Evolutionary conservation across 1,284 basidiomycete species (phyloP).

Genomic region (Leccinum solheimii): DNA sequence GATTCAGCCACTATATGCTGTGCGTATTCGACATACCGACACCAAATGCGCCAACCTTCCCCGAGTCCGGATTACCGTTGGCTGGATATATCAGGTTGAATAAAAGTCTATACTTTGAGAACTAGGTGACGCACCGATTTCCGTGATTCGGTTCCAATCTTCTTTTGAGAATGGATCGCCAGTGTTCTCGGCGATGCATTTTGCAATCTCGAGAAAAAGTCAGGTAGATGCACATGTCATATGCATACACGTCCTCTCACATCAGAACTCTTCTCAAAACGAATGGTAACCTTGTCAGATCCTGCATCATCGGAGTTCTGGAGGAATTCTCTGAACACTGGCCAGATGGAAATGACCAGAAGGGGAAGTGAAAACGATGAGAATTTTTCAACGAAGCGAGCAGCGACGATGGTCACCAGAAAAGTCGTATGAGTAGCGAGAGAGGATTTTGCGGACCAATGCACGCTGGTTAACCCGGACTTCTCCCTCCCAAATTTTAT

Average conservation of each 20-base stretch:
- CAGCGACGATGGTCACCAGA: constrained; percentile 39
- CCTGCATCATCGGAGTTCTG: constrained; percentile 95
- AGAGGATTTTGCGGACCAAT: constrained; percentile 90
- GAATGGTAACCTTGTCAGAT: constrained; percentile 76
- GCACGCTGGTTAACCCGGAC: constrained; percentile 94
- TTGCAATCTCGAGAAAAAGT: constrained; percentile 48
- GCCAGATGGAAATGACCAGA: not conserved
- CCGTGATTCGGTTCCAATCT: constrained; percentile 85
- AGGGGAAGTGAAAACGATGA: not conserved
- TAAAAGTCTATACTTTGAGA: not conserved
- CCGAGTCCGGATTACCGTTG: constrained; percentile 76
- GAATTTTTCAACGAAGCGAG: not conserved
- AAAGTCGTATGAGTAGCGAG: constrained; percentile 82
- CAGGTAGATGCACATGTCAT: not conserved
- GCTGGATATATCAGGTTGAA: constrained; percentile 41
- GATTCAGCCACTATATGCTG: too few species aligned
- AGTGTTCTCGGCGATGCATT: constrained; percentile 85
- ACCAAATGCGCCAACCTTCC: constrained; percentile 43
- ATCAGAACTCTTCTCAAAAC: constrained; percentile 50
- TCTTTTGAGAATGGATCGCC: constrained; percentile 76
- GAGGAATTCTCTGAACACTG: constrained; percentile 86
- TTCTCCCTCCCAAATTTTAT: constrained; percentile 53
- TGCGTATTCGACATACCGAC: constrained; percentile 66
- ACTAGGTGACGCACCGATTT: constrained; percentile 58
- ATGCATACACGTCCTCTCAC: not conserved